Percentiles rank a stretch among this genome's conserved stretches.
Conservation (phyloP, 78 protist species). For the Dictyostelium purpureum region DNA sequence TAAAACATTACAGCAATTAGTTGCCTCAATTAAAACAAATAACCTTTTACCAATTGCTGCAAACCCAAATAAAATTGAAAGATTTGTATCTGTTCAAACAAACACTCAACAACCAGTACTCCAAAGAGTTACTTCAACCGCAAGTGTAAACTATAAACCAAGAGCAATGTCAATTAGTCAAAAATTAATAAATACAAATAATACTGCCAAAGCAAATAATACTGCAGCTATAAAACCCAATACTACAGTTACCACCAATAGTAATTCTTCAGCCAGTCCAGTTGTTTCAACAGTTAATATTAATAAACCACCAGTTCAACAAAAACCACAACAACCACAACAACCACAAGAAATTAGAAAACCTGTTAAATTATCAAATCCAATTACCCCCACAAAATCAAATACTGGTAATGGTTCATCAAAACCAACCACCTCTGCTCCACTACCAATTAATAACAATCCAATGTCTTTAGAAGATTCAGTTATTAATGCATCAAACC, state of each 20-base stretch:
- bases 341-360: neutral
- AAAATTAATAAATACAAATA: neutral
- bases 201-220: neutral
- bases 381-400: neutral
- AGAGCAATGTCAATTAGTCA: neutral
- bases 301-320: too few relatives aligned
- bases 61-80: slow-evolving; percentile 35
- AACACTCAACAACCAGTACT: neutral
- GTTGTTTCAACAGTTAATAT: too few relatives aligned
- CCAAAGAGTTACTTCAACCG: neutral
- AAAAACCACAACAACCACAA: too few relatives aligned
- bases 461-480: slow-evolving; percentile 21
- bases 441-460: neutral
- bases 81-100: slow-evolving; percentile 46
- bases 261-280: too few relatives aligned
- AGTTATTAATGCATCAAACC: neutral
- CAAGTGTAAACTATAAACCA: slow-evolving; percentile 7
- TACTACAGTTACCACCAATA: too few relatives aligned
- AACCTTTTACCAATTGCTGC: slow-evolving; percentile 23
- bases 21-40: slow-evolving; percentile 25
- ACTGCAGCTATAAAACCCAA: neutral
- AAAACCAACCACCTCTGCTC: neutral
- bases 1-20: neutral
- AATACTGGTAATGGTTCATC: neutral
- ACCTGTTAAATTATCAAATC: neutral